A percentile compares a stretch with the other conserved stretches of the same genome.
Evolutionary conservation across 1,284 basidiomycete genomes (phyloP).

Genomic region (Gomphus sp.): DNA sequence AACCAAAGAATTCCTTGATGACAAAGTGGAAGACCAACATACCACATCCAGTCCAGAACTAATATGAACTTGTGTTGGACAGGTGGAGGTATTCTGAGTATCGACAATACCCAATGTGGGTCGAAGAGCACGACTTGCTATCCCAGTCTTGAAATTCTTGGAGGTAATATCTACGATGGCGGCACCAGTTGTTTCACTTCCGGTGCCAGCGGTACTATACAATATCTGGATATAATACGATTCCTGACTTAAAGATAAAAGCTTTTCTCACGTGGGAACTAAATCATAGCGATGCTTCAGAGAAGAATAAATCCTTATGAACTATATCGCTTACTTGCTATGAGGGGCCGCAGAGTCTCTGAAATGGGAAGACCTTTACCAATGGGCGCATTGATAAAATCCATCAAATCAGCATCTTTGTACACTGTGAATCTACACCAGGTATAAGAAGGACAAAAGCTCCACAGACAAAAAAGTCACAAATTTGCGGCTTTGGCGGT

Average conservation of each 20-base stretch:
- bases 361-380: conserved; percentile 86
- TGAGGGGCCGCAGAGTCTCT: conserved; percentile 72
- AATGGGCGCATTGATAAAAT: conserved; percentile 95
- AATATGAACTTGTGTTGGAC: conserved; percentile 81
- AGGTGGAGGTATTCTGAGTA: conserved; percentile 79
- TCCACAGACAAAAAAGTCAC: conserved; percentile 21
- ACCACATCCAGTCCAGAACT: conserved; percentile 85
- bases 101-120: conserved; percentile 86
- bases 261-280: conserved; percentile 4
- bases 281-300: background rate
- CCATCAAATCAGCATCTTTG: conserved; percentile 85
- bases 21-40: conserved; percentile 1
- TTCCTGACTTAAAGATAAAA: background rate
- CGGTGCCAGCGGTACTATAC: conserved; percentile 92
- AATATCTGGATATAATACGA: conserved; percentile 31
- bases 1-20: background rate
- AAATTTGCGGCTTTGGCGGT: conserved; percentile 91
- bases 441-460: conserved; percentile 7
- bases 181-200: conserved; percentile 95
- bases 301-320: background rate
- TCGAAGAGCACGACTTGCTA: conserved; percentile 86
- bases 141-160: conserved; percentile 91
- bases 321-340: conserved; percentile 49
- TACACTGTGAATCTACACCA: conserved; percentile 68
- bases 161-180: conserved; percentile 93